Percentiles rank a stretch among this genome's conserved stretches.
Evolutionary conservation across 2,329 filamentous ascomycete genomes (phyloP).

Genomic region (Phoma sp.): DNA sequence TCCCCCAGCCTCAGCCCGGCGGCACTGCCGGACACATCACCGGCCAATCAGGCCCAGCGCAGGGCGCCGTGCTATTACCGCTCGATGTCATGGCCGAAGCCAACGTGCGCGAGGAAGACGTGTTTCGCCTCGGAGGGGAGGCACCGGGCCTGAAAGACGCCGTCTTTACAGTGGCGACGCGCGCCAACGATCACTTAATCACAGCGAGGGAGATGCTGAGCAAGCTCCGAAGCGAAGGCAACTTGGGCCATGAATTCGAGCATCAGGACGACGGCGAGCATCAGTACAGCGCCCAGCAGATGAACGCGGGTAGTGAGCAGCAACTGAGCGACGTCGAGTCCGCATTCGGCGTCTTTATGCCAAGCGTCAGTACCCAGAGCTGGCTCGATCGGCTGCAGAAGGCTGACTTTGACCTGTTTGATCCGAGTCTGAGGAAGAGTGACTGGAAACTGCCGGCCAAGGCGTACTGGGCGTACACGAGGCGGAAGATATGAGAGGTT

Average conservation of each 20-base stretch:
- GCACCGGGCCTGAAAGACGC: constrained; percentile 86
- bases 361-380: constrained; percentile 75
- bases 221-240: constrained; percentile 69
- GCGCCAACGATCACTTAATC: constrained; percentile 94
- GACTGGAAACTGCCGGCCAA: constrained; percentile 90
- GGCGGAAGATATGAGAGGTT: constrained; percentile 52
- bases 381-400: constrained; percentile 81
- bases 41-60: constrained; percentile 53
- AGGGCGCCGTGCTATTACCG: constrained; percentile 78
- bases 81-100: constrained; percentile 87
- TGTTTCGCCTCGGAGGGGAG: constrained; percentile 79
- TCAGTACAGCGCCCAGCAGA: constrained; percentile 54
- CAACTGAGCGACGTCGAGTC: constrained; percentile 64
- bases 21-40: constrained; percentile 49
- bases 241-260: constrained; percentile 86
- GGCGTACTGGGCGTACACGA: constrained; percentile 66
- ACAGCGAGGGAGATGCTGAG: constrained; percentile 87
- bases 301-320: constrained; percentile 41
- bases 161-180: constrained; percentile 88
- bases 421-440: constrained; percentile 65
- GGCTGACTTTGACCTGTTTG: constrained; percentile 82
- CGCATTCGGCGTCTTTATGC: constrained; percentile 81
- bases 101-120: constrained; percentile 84
- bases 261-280: constrained; percentile 79
- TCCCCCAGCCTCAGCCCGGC: constrained; percentile 68